phyloP scores from a whole-genome alignment of 1,284 basidiomycete species.

The Cutaneotrichosporon mucoides region DNA sequence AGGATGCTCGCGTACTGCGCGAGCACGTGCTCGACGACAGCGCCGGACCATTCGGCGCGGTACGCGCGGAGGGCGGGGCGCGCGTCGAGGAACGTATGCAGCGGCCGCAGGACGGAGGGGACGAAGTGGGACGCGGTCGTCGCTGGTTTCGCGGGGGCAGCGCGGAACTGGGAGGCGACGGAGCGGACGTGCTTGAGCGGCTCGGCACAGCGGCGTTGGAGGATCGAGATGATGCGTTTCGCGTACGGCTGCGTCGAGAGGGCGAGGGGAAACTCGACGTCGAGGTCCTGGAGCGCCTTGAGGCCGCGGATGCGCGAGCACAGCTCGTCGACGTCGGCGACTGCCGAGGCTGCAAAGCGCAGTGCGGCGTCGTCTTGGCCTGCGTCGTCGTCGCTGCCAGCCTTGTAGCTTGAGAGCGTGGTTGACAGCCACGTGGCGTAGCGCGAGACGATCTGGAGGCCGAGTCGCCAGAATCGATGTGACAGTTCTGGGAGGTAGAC shows the following conservation, averaged over 20 bases:
- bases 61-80: conserved; percentile 60
- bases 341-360: conserved; percentile 29
- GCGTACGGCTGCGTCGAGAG: conserved; percentile 46
- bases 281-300: conserved; percentile 7
- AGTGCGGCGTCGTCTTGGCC: conserved; percentile 55
- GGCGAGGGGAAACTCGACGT: conserved; percentile 10
- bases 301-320: conserved; percentile 11
- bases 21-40: conserved; percentile 70
- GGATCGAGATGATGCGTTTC: conserved; percentile 63
- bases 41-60: conserved; percentile 57
- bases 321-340: conserved; percentile 36
- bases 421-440: conserved; percentile 69
- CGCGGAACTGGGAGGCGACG: conserved; percentile 77
- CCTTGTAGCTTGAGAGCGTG: conserved; percentile 44
- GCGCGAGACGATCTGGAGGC: conserved; percentile 75
- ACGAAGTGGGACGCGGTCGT: conserved; percentile 82
- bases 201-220: conserved; percentile 75
- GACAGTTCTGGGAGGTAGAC: conserved; percentile 75
- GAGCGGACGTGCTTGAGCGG: conserved; percentile 80
- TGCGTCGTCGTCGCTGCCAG: conserved; percentile 47
- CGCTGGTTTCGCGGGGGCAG: conserved; percentile 42
- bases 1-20: conserved; percentile 59
- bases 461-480: conserved; percentile 80
- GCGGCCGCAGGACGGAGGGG: conserved; percentile 69
- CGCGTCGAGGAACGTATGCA: conserved; percentile 66